A percentile compares a stretch with the other conserved stretches of the same genome.
These are phyloP conservation scores for Myxozyma geophila DNA, from an alignment of 805 yeast species.

Conservation along the genomic window DNA sequence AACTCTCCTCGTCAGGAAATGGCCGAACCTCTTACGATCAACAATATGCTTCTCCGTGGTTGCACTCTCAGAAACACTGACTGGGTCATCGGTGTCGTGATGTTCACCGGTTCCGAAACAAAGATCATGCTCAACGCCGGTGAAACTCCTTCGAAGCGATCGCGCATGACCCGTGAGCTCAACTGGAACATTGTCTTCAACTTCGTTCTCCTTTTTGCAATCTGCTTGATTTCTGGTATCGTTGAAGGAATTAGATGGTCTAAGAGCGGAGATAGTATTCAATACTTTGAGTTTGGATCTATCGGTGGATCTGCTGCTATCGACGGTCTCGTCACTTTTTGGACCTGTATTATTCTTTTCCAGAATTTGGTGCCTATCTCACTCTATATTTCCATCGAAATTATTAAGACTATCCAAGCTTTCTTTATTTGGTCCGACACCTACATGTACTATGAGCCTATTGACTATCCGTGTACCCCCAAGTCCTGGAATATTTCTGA, in stretches of 20 bases:
- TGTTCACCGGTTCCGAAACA: slow-evolving; percentile 77
- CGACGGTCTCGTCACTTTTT: slow-evolving; percentile 69
- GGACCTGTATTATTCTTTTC: slow-evolving; percentile 72
- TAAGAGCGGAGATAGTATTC: slow-evolving; percentile 51
- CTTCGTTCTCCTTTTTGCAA: slow-evolving; percentile 61
- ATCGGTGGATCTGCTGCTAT: slow-evolving; percentile 62
- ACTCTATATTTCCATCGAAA: slow-evolving; percentile 75
- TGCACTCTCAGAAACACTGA: slow-evolving; percentile 72
- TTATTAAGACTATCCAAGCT: slow-evolving; percentile 77
- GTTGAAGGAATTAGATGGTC: slow-evolving; percentile 69
- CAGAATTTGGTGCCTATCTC: slow-evolving; percentile 83
- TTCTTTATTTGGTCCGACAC: slow-evolving; percentile 72
- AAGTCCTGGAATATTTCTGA: slow-evolving; percentile 84
- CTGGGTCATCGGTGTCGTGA: slow-evolving; percentile 74
- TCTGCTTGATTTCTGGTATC: slow-evolving; percentile 72
- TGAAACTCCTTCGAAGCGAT: slow-evolving; percentile 72
- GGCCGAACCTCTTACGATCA: slow-evolving; percentile 62
- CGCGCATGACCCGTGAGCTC: slow-evolving; percentile 66
- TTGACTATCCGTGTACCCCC: slow-evolving; percentile 79
- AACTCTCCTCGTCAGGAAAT: slow-evolving; percentile 40
- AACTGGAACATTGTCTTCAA: slow-evolving; percentile 66
- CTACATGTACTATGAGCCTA: slow-evolving; percentile 66
- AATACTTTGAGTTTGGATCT: slow-evolving; percentile 65
- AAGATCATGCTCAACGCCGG: slow-evolving; percentile 82
- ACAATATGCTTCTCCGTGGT: slow-evolving; percentile 72